These are phyloP conservation scores for Abrus pulchellus DNA, from an alignment of 306 rosid genomes.

Conservation along the genomic window DNA sequence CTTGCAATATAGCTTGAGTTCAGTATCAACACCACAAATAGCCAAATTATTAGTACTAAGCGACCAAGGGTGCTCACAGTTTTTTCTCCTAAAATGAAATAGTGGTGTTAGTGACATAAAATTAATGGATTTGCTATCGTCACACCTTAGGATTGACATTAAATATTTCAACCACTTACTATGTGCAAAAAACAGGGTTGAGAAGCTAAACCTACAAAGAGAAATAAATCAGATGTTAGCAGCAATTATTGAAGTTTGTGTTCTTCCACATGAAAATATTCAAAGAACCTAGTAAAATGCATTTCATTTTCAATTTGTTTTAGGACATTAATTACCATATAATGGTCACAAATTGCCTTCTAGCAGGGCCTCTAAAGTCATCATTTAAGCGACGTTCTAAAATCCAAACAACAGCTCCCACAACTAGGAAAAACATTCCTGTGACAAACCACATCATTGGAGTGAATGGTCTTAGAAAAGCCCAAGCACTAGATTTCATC, in stretches of 20 bases:
- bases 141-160: not conserved
- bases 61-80: conserved; percentile 82
- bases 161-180: conserved; percentile 58
- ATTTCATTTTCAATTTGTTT: not conserved
- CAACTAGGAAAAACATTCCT: conserved; percentile 63
- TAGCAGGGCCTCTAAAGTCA: conserved; percentile 82
- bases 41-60: conserved; percentile 76
- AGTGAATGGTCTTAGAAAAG: conserved; percentile 81
- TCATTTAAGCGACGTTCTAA: conserved; percentile 80
- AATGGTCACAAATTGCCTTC: conserved; percentile 66
- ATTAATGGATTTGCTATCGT: too few species aligned
- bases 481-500: conserved; percentile 72
- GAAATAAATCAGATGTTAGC: conserved; percentile 18
- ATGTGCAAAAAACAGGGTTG: conserved; percentile 80
- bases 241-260: not conserved
- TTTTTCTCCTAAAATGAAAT: conserved; percentile 65
- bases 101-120: not conserved
- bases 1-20: conserved; percentile 89
- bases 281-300: not conserved
- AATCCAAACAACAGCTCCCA: conserved; percentile 84
- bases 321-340: conserved; percentile 58
- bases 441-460: conserved; percentile 76
- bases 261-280: not conserved
- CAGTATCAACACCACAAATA: conserved; percentile 81
- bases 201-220: conserved; percentile 73